Evolutionary conservation across 1,139 yeast species (phyloP), one percentile per base, ranked within the genome.

Genomic region (Diutina scorzettiae): DNA sequence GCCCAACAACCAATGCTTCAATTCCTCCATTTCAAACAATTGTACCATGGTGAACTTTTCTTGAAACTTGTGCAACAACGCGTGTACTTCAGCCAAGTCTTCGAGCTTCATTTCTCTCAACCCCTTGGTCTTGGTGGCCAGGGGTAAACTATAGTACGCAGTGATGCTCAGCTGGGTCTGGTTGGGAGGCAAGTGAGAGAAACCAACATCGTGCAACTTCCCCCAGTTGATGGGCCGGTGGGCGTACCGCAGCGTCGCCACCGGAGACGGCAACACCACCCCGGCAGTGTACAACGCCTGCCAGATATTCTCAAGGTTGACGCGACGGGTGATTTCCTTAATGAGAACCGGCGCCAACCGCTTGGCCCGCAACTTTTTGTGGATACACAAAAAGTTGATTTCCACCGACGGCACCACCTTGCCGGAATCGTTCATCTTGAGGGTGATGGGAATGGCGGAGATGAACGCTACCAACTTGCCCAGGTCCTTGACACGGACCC

Each of bases 221-320:
- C 76, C 66, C 98, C 98, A 91, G 58, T 91, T 83, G 49, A 91
- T 66, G 2, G 97, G 94, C 51, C 98, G 81, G 62, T 91, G 99
- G 42, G 85, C 83, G 60, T 93, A 93, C 49, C 97, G 75, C 57
- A 95, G 81, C 2, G 86, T 79, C n/a, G 95, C 68, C 7, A 91
- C 74, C 0, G 99, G 99, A 19, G 91, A 80, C 17, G 99, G 99
- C 47, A 91, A 69, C 5, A 86, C 79, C 5, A 80, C 76, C 5
- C 98, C 98, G 0, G 93, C 96, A 11, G 99, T 89, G 60, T 86
- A 87, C 47, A 93, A 70, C 0, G 98, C 98, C 59, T 91, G 97
- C 96, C 97, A 91, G 46, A 89, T 82, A 45, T 84, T 75, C 41
- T 71, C 71, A 48, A 74, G 71, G 60, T 93, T 91, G 49, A 91